Conservation (phyloP, 2,329 filamentous ascomycete genomes). For the Leptographium radiaticola region DNA sequence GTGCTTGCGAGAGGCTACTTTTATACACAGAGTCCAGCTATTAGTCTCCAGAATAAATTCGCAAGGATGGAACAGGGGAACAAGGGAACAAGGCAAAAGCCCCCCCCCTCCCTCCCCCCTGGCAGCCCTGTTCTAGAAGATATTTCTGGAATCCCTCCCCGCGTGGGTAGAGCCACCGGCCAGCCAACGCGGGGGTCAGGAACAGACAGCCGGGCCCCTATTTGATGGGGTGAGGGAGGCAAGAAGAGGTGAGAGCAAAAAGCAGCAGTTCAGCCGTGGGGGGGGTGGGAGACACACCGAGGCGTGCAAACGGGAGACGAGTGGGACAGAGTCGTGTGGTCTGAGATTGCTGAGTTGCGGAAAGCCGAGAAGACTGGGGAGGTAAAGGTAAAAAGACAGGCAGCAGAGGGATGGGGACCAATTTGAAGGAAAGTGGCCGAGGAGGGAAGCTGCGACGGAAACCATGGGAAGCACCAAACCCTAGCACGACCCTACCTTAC, state of each 20-base stretch:
- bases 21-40: background rate
- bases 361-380: background rate
- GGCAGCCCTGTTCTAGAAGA: background rate
- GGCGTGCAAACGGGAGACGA: background rate
- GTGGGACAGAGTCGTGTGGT: constrained; percentile 1
- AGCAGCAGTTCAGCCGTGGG: constrained; percentile 4
- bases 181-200: background rate
- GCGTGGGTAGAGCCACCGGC: background rate
- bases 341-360: background rate
- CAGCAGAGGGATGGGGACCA: background rate
- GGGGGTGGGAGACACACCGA: background rate
- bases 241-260: background rate
- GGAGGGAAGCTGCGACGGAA: background rate
- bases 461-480: background rate
- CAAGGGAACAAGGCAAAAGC: too few species aligned
- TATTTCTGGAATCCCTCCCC: background rate
- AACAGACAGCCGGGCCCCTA: constrained; percentile 1
- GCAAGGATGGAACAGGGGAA: background rate
- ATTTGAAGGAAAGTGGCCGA: background rate
- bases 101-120: too few species aligned
- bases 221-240: constrained; percentile 6
- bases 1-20: background rate
- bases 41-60: background rate
- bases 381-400: background rate
- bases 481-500: background rate